Conservation (phyloP, 108 stramenopile species). For the Nannochloropsis gaditana region DNA sequence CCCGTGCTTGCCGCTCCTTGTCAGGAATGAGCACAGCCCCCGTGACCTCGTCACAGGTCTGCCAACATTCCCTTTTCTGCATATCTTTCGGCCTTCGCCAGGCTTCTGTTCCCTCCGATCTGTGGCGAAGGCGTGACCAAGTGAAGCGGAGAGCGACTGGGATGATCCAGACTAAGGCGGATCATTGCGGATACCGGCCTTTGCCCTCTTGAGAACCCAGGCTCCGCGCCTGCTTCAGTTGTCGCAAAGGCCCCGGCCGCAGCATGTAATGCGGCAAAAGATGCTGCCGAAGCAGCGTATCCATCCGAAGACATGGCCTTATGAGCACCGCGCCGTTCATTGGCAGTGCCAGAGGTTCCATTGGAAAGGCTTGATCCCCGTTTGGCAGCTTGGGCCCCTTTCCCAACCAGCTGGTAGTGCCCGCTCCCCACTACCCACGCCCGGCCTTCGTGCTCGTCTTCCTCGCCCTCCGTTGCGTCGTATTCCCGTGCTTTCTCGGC, state of each 20-base stretch:
- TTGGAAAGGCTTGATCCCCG: neutral
- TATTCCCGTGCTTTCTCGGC: neutral
- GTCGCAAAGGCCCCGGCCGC: neutral
- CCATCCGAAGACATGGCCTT: neutral
- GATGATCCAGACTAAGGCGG: neutral
- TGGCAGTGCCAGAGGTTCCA: neutral
- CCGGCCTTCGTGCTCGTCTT: neutral
- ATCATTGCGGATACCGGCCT: neutral
- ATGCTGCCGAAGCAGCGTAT: neutral
- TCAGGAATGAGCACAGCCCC: no score
- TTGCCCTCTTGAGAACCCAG: neutral
- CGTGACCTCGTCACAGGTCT: no score
- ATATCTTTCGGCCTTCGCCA: no score
- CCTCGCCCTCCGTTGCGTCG: neutral
- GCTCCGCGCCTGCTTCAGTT: neutral
- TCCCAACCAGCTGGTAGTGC: neutral
- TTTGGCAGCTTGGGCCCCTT: neutral
- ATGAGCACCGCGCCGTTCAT: neutral
- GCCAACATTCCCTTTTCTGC: no score
- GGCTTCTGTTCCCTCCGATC: neutral
- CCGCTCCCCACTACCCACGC: neutral
- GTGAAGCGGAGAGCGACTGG: neutral
- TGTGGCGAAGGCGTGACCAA: constrained; percentile 2
- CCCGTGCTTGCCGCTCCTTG: no score
- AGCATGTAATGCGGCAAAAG: neutral